Percentiles rank a stretch among this genome's conserved stretches.
Evolutionary conservation across 768 basidiomycete species (phyloP).

Genomic region (Termitomyces titanicus): DNA sequence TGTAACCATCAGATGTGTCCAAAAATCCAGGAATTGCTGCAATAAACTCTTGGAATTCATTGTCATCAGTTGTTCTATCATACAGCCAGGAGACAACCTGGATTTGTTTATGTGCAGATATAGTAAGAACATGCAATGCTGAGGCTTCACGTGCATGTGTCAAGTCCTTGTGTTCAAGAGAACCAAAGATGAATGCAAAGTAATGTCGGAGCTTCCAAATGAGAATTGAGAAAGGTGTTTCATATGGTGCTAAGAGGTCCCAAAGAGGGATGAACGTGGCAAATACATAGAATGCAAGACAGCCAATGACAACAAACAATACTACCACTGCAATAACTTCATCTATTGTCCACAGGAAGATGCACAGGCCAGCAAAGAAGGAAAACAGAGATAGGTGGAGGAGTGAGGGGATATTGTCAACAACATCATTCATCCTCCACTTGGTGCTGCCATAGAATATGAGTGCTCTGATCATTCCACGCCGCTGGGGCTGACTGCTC

Average conservation of each 20-base stretch:
- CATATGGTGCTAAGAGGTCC: background rate
- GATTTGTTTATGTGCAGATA: background rate
- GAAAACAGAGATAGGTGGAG: slow-evolving; percentile 1
- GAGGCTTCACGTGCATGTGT: background rate
- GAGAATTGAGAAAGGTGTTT: background rate
- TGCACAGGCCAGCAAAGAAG: slow-evolving; percentile 4
- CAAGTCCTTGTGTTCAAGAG: background rate
- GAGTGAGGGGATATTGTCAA: background rate
- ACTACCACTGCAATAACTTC: background rate
- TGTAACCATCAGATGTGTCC: background rate
- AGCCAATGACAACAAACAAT: background rate
- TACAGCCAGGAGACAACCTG: background rate
- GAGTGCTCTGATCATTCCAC: background rate
- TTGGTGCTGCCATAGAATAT: background rate
- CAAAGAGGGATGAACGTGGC: slow-evolving; percentile 1
- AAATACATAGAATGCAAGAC: background rate
- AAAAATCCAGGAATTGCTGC: slow-evolving; percentile 4
- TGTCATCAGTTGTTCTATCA: background rate
- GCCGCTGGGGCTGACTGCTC: background rate
- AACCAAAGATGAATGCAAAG: background rate
- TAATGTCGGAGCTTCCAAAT: background rate
- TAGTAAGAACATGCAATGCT: background rate
- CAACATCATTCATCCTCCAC: background rate
- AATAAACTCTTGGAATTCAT: background rate
- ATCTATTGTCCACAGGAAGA: background rate